A percentile compares a stretch with the other conserved stretches of the same genome.
Conservation (phyloP, 1,139 yeast genomes). For the Sugiyamaella neomexicana region DNA sequence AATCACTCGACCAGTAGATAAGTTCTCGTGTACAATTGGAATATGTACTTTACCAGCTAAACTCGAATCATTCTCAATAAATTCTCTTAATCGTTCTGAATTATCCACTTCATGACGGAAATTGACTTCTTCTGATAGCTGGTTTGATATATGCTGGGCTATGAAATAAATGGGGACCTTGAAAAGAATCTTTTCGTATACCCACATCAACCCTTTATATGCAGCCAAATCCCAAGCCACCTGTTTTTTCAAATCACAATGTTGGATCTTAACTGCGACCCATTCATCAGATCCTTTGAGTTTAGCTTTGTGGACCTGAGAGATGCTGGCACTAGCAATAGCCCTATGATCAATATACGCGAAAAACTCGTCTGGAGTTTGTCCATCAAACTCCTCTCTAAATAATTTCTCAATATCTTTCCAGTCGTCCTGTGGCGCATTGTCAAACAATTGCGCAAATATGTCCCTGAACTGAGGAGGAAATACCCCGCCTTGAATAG, state of each 20-base stretch:
- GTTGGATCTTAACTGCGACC: conserved; percentile 73
- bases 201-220: conserved; percentile 52
- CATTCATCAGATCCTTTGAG: conserved; percentile 50
- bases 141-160: conserved; percentile 58
- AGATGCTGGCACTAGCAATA: conserved; percentile 70
- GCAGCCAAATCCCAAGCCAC: conserved; percentile 59
- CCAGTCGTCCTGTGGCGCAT: conserved; percentile 73
- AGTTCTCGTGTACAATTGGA: conserved; percentile 52
- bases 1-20: conserved; percentile 53
- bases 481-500: conserved; percentile 66
- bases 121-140: conserved; percentile 60
- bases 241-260: conserved; percentile 58
- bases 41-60: conserved; percentile 47
- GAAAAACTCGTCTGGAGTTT: conserved; percentile 50
- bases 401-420: conserved; percentile 50
- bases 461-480: conserved; percentile 61
- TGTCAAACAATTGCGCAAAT: conserved; percentile 61
- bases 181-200: conserved; percentile 57
- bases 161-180: conserved; percentile 62
- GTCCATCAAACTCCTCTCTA: conserved; percentile 47
- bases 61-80: conserved; percentile 42
- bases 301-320: conserved; percentile 65
- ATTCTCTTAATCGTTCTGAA: conserved; percentile 42
- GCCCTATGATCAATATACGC: conserved; percentile 53
- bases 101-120: conserved; percentile 59